Conservation (phyloP, 2,329 filamentous ascomycete species). For the Thielaviopsis populi region DNA sequence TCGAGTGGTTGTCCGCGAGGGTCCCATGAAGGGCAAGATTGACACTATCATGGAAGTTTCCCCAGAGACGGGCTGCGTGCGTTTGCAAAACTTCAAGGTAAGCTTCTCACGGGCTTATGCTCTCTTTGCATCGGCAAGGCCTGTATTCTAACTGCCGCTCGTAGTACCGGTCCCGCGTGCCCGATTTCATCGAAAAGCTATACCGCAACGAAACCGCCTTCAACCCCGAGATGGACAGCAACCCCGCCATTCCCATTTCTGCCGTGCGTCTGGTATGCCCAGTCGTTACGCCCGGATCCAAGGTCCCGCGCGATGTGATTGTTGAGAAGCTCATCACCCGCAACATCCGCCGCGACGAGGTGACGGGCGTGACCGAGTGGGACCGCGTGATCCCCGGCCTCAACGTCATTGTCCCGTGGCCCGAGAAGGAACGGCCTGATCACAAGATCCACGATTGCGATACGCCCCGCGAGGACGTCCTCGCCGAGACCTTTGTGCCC, state of each 20-base stretch:
- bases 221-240: conserved; percentile 26
- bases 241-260: conserved; percentile 48
- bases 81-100: conserved; percentile 50
- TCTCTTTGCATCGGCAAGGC: not conserved
- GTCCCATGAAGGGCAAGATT: conserved; percentile 71
- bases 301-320: conserved; percentile 55
- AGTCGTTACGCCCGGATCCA: conserved; percentile 50
- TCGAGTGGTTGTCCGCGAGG: conserved; percentile 66
- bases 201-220: conserved; percentile 28
- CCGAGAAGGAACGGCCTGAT: conserved; percentile 41
- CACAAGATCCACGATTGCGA: conserved; percentile 46
- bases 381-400: conserved; percentile 52
- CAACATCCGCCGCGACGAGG: conserved; percentile 29
- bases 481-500: conserved; percentile 62
- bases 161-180: conserved; percentile 13
- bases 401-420: conserved; percentile 65
- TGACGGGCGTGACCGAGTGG: conserved; percentile 30
- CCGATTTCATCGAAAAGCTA: conserved; percentile 15
- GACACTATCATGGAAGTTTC: conserved; percentile 50
- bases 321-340: conserved; percentile 52
- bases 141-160: not conserved
- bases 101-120: conserved; percentile 23
- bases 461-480: conserved; percentile 61
- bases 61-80: conserved; percentile 38
- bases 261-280: conserved; percentile 71